A percentile compares a stretch with the other conserved stretches of the same genome.
These are phyloP conservation scores for Articulospora tetracladia DNA, from an alignment of 495 filamentous ascomycete species.

Conservation along the genomic window DNA sequence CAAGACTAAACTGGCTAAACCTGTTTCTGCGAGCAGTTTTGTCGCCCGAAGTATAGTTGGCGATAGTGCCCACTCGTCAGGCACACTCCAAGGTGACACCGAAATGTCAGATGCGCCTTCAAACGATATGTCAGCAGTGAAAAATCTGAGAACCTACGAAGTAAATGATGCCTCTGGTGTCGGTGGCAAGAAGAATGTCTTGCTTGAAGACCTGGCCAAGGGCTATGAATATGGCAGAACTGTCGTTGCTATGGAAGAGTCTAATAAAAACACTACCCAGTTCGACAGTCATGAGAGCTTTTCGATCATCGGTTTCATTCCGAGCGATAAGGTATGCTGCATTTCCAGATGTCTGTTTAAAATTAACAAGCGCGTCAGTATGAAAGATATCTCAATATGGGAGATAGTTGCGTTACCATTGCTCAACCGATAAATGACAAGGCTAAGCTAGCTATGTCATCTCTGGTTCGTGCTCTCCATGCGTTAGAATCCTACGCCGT, in stretches of 20 bases:
- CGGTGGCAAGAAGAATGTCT: slow-evolving; percentile 81
- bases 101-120: slow-evolving; percentile 36
- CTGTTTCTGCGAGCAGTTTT: slow-evolving; percentile 72
- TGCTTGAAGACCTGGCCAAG: slow-evolving; percentile 79
- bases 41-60: slow-evolving; percentile 44
- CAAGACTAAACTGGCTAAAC: slow-evolving; percentile 69
- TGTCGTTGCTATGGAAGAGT: slow-evolving; percentile 80
- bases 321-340: slow-evolving; percentile 58
- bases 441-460: slow-evolving; percentile 78
- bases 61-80: slow-evolving; percentile 43
- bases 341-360: background rate
- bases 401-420: slow-evolving; percentile 68
- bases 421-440: slow-evolving; percentile 69
- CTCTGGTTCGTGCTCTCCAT: slow-evolving; percentile 81
- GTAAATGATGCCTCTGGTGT: slow-evolving; percentile 67
- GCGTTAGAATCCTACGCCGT: slow-evolving; percentile 86
- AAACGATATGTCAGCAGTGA: slow-evolving; percentile 56
- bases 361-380: slow-evolving; percentile 50
- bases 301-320: slow-evolving; percentile 84
- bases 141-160: slow-evolving; percentile 72
- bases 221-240: slow-evolving; percentile 94
- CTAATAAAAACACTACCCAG: slow-evolving; percentile 76
- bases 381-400: slow-evolving; percentile 81
- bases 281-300: slow-evolving; percentile 71
- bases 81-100: slow-evolving; percentile 39